These are phyloP conservation scores for Eimeria necatrix DNA, from an alignment of 169 alveolate genomes.

Conservation along the genomic window DNA sequence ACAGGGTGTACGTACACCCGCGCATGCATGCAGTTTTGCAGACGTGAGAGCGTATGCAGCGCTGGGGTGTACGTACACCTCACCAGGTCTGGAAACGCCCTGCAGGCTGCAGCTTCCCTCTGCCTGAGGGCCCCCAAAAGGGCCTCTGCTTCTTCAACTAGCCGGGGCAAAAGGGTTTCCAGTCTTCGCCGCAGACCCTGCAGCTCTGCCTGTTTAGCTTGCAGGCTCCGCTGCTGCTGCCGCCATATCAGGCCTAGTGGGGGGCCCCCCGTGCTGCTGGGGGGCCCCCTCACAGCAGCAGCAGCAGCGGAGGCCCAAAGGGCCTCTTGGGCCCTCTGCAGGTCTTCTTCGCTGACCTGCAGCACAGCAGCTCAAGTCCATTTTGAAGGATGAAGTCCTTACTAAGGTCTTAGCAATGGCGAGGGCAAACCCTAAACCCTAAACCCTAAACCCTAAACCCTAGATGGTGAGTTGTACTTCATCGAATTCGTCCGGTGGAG, in stretches of 20 bases:
- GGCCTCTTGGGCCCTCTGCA: conserved; percentile 7
- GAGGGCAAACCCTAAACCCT: too few species aligned
- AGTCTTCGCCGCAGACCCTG: conserved; percentile 29
- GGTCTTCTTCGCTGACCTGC: conserved; percentile 4
- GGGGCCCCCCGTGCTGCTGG: not conserved
- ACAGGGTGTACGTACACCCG: not conserved
- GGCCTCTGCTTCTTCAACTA: conserved; percentile 1
- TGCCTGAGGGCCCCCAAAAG: not conserved
- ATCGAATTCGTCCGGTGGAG: too few species aligned
- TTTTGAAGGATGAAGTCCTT: too few species aligned
- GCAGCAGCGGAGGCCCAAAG: not conserved
- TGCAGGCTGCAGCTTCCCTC: not conserved
- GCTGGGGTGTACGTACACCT: conserved; percentile 41
- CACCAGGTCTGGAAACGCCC: conserved; percentile 50
- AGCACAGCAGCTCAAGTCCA: not conserved
- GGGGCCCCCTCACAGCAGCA: not conserved
- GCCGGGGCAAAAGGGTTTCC: not conserved
- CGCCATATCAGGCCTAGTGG: not conserved
- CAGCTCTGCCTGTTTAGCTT: conserved; percentile 9
- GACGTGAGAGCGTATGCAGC: not conserved
- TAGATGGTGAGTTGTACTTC: too few species aligned
- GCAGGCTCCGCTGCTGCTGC: conserved; percentile 17
- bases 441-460: too few species aligned
- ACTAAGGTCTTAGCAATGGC: too few species aligned
- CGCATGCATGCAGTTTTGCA: not conserved